Percentiles rank a stretch among this genome's conserved stretches.
These are phyloP conservation scores for Vanrija pseudolonga DNA, from an alignment of 1,284 basidiomycete species.

Conservation along the genomic window DNA sequence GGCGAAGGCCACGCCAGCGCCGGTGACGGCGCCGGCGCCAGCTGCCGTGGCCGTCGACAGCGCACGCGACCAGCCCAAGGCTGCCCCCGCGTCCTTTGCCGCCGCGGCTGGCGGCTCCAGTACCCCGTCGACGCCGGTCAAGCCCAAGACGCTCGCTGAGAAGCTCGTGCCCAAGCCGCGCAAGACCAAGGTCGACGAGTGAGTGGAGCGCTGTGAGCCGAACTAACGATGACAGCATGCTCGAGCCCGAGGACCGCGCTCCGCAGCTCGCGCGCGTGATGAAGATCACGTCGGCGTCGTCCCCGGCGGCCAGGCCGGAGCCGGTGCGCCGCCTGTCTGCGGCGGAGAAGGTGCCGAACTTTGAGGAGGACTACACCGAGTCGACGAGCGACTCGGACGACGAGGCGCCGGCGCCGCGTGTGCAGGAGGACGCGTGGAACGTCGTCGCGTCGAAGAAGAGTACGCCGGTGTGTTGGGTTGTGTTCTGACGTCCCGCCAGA, in stretches of 20 bases:
- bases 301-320: background rate
- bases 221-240: conserved; percentile 33
- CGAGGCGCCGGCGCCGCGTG: background rate
- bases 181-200: conserved; percentile 48
- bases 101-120: conserved; percentile 1
- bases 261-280: conserved; percentile 40
- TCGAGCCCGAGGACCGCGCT: conserved; percentile 40
- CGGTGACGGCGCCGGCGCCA: background rate
- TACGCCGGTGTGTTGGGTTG: conserved; percentile 11
- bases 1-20: background rate
- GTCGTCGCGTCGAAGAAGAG: conserved; percentile 41
- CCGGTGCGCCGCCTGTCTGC: background rate
- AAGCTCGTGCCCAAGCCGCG: conserved; percentile 39
- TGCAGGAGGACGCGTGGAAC: conserved; percentile 40
- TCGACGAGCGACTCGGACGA: conserved; percentile 13
- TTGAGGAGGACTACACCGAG: conserved; percentile 29
- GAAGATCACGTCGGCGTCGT: conserved; percentile 21
- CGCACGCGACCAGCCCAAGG: background rate
- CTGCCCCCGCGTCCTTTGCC: conserved; percentile 7
- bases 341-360: conserved; percentile 6
- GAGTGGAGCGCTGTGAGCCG: conserved; percentile 10
- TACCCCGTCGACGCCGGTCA: conserved; percentile 1
- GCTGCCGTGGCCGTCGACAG: background rate
- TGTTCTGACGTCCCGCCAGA: conserved; percentile 21
- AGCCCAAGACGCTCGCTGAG: conserved; percentile 42